Evolutionary conservation across 2,329 filamentous ascomycete genomes (phyloP), one percentile per base, ranked within the genome.

Genomic region (Apiospora malaysiana): DNA sequence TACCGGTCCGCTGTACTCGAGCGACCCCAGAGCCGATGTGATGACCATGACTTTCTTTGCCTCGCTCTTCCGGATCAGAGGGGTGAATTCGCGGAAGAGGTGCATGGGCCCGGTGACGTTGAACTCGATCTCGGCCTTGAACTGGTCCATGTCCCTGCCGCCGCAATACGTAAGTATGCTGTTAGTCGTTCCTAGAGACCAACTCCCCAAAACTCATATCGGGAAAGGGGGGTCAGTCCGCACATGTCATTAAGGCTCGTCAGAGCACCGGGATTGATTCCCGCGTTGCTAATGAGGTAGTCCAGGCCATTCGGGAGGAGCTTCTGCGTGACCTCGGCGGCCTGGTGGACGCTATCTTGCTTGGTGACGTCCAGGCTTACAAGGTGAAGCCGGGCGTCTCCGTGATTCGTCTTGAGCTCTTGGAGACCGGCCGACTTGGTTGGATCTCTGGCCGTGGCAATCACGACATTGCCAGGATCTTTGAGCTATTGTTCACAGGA

Each of bases 111-210:
- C 27, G 7, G 51, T 37, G 51, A 59, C 51, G 27, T 59, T 59
- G 27, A 59, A 59, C 16, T 59, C 51, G 1, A 59, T 59, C 51
- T 59, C 51, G 51, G 51, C 51, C 51, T 59, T 59, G 51, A 59
- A 59, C 27, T 59, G 27, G 16, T 59, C 51, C 51, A 59, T 59
- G 16, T 59, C 27, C 27, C 51, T 59, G 21, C 2, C 14, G 25
- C 21, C 6, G 16, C 8, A 27, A 12, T 12, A 16, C 12, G 25
- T 32, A 18, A 27, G 51, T 32, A 18, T 27, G 51, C 10, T 37
- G n/a, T 27, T 16, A 56, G 49, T 7, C 49, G 21, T 18, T 27
- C 7, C 27, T 59, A 16, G 16, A n/a, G n/a, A n/a, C n/a, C 8
- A 56, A 32, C 51, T 27, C 47, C 49, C 10, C 23, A 18, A 32